phyloP scores from a whole-genome alignment of 352 stramenopile species.

The Globisporangium radiosum region DNA sequence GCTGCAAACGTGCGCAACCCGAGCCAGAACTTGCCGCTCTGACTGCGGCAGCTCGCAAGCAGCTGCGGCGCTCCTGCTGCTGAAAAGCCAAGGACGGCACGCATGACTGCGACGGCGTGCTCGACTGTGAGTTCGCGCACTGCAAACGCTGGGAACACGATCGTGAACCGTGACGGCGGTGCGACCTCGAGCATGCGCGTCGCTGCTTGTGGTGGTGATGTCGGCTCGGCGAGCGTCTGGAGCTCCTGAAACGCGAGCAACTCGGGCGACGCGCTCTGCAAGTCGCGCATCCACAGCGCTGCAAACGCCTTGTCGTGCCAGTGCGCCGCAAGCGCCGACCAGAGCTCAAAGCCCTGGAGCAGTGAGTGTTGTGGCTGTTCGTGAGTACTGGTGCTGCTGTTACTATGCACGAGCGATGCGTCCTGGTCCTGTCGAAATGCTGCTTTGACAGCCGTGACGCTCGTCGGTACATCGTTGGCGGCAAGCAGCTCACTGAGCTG shows the following conservation, averaged over 20 bases:
- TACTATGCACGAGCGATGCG: slow-evolving; percentile 10
- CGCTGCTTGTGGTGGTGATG: neutral
- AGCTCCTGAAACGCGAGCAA: neutral
- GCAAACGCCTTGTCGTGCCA: slow-evolving; percentile 23
- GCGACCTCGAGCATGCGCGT: slow-evolving; percentile 1
- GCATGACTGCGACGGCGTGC: slow-evolving; percentile 26
- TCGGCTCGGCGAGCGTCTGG: neutral
- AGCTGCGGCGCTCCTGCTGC: slow-evolving; percentile 17
- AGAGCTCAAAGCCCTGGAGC: slow-evolving; percentile 30
- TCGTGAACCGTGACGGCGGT: slow-evolving; percentile 11
- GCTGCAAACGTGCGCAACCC: slow-evolving; percentile 31
- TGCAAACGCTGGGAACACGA: slow-evolving; percentile 15
- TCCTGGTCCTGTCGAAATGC: slow-evolving; percentile 35
- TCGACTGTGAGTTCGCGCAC: slow-evolving; percentile 17
- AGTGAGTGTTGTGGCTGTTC: neutral
- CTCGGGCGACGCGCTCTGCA: neutral
- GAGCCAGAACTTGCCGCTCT: slow-evolving; percentile 46
- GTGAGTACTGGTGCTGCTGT: too few relatives aligned
- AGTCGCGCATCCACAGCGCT: slow-evolving; percentile 17
- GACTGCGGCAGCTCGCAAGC: slow-evolving; percentile 25
- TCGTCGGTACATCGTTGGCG: slow-evolving; percentile 20
- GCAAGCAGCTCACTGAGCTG: slow-evolving; percentile 28
- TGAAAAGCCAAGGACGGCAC: slow-evolving; percentile 20
- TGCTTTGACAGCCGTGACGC: slow-evolving; percentile 27
- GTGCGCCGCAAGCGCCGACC: slow-evolving; percentile 28